Evolutionary conservation across 306 rosid species (phyloP), one percentile per base, ranked within the genome.

Genomic region (Trichosanthes truncata): DNA sequence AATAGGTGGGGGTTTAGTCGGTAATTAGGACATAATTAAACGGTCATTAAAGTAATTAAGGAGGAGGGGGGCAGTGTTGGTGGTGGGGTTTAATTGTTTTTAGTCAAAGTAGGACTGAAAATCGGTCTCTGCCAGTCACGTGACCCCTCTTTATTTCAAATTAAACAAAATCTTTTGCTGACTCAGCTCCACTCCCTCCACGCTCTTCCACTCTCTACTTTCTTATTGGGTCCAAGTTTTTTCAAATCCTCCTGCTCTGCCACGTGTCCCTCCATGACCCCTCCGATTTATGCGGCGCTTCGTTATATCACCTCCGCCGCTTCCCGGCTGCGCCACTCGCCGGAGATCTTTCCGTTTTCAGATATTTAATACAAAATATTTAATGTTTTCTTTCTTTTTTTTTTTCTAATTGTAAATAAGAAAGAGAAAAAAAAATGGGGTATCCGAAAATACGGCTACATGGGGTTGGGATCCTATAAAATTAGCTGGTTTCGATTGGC

Each of bases 91-190:
- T 76, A 76, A 18, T 57, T 40, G 71, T 85, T 80, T 75, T 68
- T 82, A 78, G 95, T 93, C 95, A 91, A 91, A 91, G 87, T 55
- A 74, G 18, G 88, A 84, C 89, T 77, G 87, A 66, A 56, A 69
- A 72, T 56, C 79, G 46, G 85, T 84, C 87, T 80, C 83, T 80
- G 80, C 15, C 10, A 14, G 84, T 89, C 96, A 91, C 96, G 93
- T 90, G 97, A 91, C 89, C 17, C 9, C 6, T 40, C 38, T n/a
- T n/a, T 40, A n/a, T n/a, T 71, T 12, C 15, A 29, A 21, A 10
- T 23, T 14, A 46, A 74, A 43, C 13, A 18, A 48, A 82, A 74
- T 74, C 76, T 63, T 76, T 48, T 53, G 86, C 92, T 51, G 81
- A 81, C 31, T 83, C 87, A 78, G 68, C 87, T 13, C 26, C 29